phyloP scores from a whole-genome alignment of 2,329 filamentous ascomycete genomes.

The Botrytis aclada region DNA sequence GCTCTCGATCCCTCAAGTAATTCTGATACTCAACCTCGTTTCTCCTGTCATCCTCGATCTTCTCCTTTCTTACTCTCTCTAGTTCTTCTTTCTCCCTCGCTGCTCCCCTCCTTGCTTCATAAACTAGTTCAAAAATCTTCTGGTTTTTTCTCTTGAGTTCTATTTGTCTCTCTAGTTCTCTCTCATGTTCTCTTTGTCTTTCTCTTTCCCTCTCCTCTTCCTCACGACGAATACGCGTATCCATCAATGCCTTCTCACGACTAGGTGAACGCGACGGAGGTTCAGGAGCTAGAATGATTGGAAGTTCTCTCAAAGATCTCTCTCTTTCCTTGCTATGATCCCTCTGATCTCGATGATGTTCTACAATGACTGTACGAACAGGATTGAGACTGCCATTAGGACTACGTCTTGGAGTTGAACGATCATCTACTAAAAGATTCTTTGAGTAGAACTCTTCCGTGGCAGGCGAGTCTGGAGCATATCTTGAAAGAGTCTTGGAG shows the following conservation, averaged over 20 bases:
- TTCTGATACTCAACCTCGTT: background rate
- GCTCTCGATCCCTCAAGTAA: background rate
- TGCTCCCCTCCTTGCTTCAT: conserved; percentile 5
- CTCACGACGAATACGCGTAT: conserved; percentile 13
- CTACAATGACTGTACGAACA: conserved; percentile 19
- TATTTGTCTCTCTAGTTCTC: background rate
- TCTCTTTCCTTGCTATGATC: conserved; percentile 13
- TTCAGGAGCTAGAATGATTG: conserved; percentile 10
- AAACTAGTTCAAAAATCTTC: background rate
- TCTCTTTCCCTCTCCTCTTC: conserved; percentile 9
- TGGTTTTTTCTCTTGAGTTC: background rate
- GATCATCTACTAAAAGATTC: conserved; percentile 34
- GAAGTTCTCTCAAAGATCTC: background rate
- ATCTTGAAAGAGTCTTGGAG: conserved; percentile 45
- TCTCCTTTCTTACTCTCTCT: conserved; percentile 5
- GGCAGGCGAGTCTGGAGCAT: conserved; percentile 41
- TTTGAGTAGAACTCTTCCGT: conserved; percentile 31
- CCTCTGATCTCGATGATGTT: conserved; percentile 2
- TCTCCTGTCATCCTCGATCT: conserved; percentile 1
- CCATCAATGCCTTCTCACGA: background rate
- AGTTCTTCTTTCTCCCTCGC: conserved; percentile 6
- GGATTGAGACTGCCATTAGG: conserved; percentile 24
- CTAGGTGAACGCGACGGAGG: conserved; percentile 5
- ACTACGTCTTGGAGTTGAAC: conserved; percentile 25
- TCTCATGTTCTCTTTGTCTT: conserved; percentile 3